Base-by-base conservation (phyloP, 257 asterid species). In the Capsicum chinense region DNA sequence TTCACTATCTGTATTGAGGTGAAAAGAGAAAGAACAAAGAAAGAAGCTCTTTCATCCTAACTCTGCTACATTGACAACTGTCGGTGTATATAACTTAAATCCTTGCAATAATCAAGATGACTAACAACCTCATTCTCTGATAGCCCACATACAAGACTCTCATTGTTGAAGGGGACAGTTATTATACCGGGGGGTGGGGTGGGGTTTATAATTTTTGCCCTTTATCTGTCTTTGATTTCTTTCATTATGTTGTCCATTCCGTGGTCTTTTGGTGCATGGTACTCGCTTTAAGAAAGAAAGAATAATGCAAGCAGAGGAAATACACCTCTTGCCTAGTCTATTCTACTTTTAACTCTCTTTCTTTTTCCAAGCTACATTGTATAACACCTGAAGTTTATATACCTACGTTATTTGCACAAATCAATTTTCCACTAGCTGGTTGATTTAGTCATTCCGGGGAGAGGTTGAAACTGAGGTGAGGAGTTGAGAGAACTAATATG, bases 21-120 rank as follows among this genome's bases (percentile, higher is more conserved):
- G 62, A 74, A 21, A 74, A 21, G 44, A 71, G 44, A 71, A 74
- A 21, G 80, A 19, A 73, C n/a, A 11, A 10, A 42, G 58, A 71
- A 71, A 47, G 37, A 71, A 74, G 11, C 13, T 74, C 12, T 50
- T 48, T 19, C 62, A 73, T 47, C 44, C 19, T 1, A 74, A 50
- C 60, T 74, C 44, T 50, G 13, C 21, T 21, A 50, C 6, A 48
- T 19, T 19, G 19, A 73, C 44, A 50, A 73, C 0, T 71, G 10
- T 48, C 19, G 0, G 1, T 19, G 42, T 48, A 5, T n/a, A 47
- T 26, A 71, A 71, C 80, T 47, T 71, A 47, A 73, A 47, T 19
- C 73, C 59, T 2, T 35, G 9, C 60, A 73, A 68, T 50, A 48
- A 71, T 71, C 80, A 47, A n/a, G 37, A 71, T 21, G 54, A 39